phyloP scores from a whole-genome alignment of 2,329 filamentous ascomycete genomes.

The Aspergillus ibericus region DNA sequence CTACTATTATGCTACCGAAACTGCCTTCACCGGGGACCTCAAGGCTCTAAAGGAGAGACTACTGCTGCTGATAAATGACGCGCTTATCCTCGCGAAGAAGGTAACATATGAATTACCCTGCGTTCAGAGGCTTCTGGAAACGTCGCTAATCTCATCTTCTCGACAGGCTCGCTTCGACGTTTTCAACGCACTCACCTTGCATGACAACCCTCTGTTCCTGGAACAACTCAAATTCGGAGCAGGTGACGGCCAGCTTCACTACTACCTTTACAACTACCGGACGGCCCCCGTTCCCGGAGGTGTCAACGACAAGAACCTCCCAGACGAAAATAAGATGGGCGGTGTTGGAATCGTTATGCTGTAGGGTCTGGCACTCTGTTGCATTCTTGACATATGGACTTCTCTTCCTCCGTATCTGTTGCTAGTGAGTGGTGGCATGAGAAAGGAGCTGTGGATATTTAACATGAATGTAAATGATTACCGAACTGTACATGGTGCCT shows the following conservation, averaged over 20 bases:
- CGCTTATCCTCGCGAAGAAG: conserved; percentile 82
- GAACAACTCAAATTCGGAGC: conserved; percentile 92
- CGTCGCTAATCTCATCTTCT: too few species aligned
- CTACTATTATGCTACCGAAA: conserved; percentile 92
- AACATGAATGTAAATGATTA: neutral
- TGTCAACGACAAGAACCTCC: conserved; percentile 73
- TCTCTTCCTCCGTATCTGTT: conserved; percentile 3
- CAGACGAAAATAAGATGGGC: conserved; percentile 76
- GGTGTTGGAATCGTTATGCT: conserved; percentile 89
- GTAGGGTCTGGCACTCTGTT: conserved; percentile 38
- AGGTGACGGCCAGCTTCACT: conserved; percentile 92
- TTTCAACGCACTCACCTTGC: conserved; percentile 89
- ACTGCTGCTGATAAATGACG: conserved; percentile 78
- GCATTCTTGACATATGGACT: neutral
- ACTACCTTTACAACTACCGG: conserved; percentile 97
- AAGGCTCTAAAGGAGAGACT: conserved; percentile 73
- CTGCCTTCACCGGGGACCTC: conserved; percentile 61
- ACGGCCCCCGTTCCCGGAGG: conserved; percentile 83
- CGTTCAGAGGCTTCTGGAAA: neutral
- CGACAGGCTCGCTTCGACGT: conserved; percentile 77
- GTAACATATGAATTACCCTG: conserved; percentile 35
- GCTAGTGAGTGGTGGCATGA: neutral
- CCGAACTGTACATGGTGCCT: neutral
- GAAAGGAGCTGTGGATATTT: neutral
- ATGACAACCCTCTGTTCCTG: conserved; percentile 93